A percentile compares a stretch with the other conserved stretches of the same genome.
These are phyloP conservation scores for Boletellus deceptivus DNA, from an alignment of 1,284 basidiomycete species.

Conservation along the genomic window DNA sequence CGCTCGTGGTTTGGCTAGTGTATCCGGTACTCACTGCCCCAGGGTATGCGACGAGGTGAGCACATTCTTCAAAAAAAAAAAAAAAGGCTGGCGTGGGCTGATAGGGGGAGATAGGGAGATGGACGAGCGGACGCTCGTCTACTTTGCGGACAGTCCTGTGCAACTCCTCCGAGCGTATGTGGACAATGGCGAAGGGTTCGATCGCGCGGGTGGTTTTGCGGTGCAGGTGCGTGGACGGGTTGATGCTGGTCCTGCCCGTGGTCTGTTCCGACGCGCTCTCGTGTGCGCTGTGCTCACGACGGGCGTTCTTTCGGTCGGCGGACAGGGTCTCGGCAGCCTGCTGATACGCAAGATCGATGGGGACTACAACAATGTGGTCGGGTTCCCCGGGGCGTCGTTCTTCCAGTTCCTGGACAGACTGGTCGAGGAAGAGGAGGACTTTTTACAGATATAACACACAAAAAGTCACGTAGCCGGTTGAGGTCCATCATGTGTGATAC, in stretches of 20 bases:
- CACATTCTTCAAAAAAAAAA: no score
- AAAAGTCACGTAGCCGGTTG: neutral
- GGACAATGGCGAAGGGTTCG: conserved; percentile 84
- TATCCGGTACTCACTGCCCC: conserved; percentile 84
- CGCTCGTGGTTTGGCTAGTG: conserved; percentile 40
- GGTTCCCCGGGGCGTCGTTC: conserved; percentile 82
- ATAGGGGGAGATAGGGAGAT: conserved; percentile 59
- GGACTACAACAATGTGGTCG: conserved; percentile 91
- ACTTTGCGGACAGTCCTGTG: conserved; percentile 72
- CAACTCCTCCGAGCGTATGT: conserved; percentile 81
- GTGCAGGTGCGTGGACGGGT: conserved; percentile 68
- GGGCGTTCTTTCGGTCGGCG: no score
- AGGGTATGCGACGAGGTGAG: conserved; percentile 83
- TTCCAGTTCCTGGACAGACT: conserved; percentile 66
- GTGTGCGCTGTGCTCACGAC: no score
- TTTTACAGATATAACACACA: conserved; percentile 46
- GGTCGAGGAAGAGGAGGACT: conserved; percentile 72
- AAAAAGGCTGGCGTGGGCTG: no score
- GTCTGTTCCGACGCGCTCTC: no score
- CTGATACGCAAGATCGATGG: conserved; percentile 86
- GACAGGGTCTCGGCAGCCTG: conserved; percentile 75
- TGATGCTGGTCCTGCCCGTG: no score
- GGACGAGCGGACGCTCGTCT: conserved; percentile 78
- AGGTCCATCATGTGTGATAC: neutral
- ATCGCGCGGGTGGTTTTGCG: conserved; percentile 93